phyloP scores from a whole-genome alignment of 306 rosid genomes.

The Vigna unguiculata region DNA sequence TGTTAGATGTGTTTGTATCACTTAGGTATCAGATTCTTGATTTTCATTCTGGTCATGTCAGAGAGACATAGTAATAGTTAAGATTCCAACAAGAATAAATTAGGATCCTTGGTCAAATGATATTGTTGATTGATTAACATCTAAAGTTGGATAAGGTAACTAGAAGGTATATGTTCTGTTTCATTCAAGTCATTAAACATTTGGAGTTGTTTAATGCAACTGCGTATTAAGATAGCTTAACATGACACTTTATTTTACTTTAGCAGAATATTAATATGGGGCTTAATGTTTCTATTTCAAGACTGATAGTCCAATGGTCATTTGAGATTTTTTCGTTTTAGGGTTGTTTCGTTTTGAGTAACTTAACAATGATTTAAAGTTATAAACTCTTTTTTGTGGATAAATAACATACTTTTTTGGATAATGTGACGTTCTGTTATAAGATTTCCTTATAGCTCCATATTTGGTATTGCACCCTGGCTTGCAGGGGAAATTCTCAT shows the following conservation, averaged over 20 bases:
- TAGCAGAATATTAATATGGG: conserved; percentile 13
- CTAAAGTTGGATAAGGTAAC: not conserved
- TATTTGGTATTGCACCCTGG: conserved; percentile 99
- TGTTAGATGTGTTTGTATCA: not conserved
- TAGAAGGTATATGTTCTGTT: not conserved
- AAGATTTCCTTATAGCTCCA: conserved; percentile 71
- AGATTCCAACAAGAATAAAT: not conserved
- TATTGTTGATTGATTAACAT: too few species aligned
- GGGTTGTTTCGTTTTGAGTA: not conserved
- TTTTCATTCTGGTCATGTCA: conserved; percentile 44
- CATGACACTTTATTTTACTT: not conserved
- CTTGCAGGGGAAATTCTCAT: conserved; percentile 97
- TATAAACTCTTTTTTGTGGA: not conserved
- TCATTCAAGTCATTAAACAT: not conserved
- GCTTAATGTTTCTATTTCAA: not conserved
- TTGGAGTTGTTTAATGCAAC: not conserved
- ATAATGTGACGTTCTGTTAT: conserved; percentile 1
- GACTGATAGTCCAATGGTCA: not conserved
- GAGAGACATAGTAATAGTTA: conserved; percentile 47
- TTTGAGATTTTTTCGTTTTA: conserved; percentile 20
- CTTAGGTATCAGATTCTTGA: not conserved
- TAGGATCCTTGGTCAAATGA: not conserved
- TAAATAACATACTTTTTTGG: not conserved
- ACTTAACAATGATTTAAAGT: not conserved
- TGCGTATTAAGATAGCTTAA: too few species aligned